phyloP scores from a whole-genome alignment of 2,329 filamentous ascomycete species.

The Tothia fuscella region DNA sequence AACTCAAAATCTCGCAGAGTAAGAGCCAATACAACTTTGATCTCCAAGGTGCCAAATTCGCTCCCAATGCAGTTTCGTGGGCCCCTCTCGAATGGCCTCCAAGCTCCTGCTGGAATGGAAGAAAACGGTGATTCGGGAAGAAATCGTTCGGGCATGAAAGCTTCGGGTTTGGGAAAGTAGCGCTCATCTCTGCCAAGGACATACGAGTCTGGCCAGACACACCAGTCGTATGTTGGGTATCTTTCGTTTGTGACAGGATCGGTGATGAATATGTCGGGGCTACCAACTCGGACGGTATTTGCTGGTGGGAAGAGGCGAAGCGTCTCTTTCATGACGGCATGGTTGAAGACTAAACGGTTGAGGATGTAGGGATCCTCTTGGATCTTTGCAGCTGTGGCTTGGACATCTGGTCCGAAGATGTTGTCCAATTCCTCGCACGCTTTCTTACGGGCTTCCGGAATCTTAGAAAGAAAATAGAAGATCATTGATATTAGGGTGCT shows the following conservation, averaged over 20 bases:
- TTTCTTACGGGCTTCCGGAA: slow-evolving; percentile 19
- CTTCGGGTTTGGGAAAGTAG: slow-evolving; percentile 15
- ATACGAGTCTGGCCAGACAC: slow-evolving; percentile 11
- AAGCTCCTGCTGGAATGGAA: slow-evolving; percentile 25
- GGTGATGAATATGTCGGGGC: background rate
- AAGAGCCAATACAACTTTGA: slow-evolving; percentile 39
- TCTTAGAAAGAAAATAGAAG: slow-evolving; percentile 20
- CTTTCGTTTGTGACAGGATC: slow-evolving; percentile 11
- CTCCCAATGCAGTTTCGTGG: slow-evolving; percentile 46
- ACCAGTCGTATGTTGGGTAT: slow-evolving; percentile 14
- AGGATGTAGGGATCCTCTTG: slow-evolving; percentile 16
- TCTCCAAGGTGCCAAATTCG: slow-evolving; percentile 42
- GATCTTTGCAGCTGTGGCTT: background rate
- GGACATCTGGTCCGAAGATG: background rate
- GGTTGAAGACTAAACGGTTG: slow-evolving; percentile 20
- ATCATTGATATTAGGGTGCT: slow-evolving; percentile 20
- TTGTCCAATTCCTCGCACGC: slow-evolving; percentile 35
- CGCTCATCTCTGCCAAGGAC: slow-evolving; percentile 14
- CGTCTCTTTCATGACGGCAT: slow-evolving; percentile 25
- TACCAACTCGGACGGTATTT: slow-evolving; percentile 6
- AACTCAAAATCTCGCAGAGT: slow-evolving; percentile 41
- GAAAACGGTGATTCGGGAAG: slow-evolving; percentile 24
- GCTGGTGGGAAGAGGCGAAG: slow-evolving; percentile 22
- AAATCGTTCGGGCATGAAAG: slow-evolving; percentile 19
- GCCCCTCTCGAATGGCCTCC: slow-evolving; percentile 44